Evolutionary conservation across 2,329 filamentous ascomycete species (phyloP), one percentile per base, ranked within the genome.

Genomic region (Capronia epimyces): DNA sequence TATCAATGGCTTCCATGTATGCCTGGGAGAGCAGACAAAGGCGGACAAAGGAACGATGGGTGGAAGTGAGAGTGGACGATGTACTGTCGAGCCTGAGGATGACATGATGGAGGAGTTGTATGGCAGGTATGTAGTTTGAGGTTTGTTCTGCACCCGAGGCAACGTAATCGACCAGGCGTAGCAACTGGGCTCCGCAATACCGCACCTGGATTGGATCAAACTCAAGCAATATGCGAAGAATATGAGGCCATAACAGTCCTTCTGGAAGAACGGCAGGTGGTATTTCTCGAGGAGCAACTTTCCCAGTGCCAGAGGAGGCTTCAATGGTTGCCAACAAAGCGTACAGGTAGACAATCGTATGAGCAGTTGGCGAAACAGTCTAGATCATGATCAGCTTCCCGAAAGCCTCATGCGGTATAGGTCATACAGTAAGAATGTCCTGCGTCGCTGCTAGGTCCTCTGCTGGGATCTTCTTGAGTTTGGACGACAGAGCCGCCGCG

Each of bases 311-410:
- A 36, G 54, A 21, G 53, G 57, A 48, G n/a, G 60, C 64, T 32
- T 69, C 64, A 49, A 80, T 71, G 54, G 75, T 73, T 25, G 72
- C 69, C 41, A 72, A 65, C 31, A 86, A 70, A 41, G 78, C 69
- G 55, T 72, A 75, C 43, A 81, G 67, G 65, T 83, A 85, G 7
- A 78, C 71, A 55, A 84, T 72, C 15, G 78, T 77, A 63, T 85
- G 80, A 32, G 72, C 65, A 6, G 74, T 65, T 16, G 83, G 81
- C 59, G 83, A 72, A 51, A 83, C 67, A 27, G 74, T 58, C 66
- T 74, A 45, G 15, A 20, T 12, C 10, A 18, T 15, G 9, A 42
- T 55, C 46, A 55, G 46, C 20, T 21, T 45, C 8, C n/a, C 7
- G 15, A 22, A 32, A n/a, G n/a, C 22, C 25, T 16, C 34, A 18